Base-by-base conservation (phyloP, 805 yeast species). In the Teunomyces lycoperdinae region DNA sequence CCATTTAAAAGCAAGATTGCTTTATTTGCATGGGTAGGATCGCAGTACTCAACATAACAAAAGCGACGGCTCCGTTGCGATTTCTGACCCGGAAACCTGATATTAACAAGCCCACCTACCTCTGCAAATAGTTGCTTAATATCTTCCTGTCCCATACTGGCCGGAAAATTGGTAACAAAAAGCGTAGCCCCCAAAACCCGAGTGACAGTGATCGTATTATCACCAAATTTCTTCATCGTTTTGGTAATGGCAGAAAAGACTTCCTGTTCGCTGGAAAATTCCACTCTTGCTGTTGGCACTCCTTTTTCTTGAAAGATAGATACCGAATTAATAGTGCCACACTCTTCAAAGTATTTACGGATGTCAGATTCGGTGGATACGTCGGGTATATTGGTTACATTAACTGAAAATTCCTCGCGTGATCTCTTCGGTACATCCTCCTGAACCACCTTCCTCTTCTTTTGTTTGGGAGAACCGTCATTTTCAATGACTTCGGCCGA, bases 101-200 rank as follows among this genome's bases (percentile, higher is more conserved):
- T 66, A 44, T 79, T 76, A 1, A 79, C 50, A 3, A 82, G 58
- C 2, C 64, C 51, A 0, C 83, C 82, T 35, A 56, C 58, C 2
- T 62, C 40, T 0, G 58, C 47, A 57, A 87, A 83, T 9, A 78
- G 16, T 0, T 57, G 51, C 11, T 57, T 54, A 0, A 89, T 44
- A 4, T 73, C 66, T 0, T 61, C 63, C 20, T 68, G 67, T 0
- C 73, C 70, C 49, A 61, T 77, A 0, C 66, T 57, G 2, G 88
- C 84, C 0, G 95, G 90, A 56, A 78, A 87, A 57, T 88, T 88
- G 0, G 91, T 79, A 2, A 84, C 81, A 85, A 89, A 89, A 1
- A 88, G 49, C 0, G 89, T 84, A 32, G 79, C 68, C 10, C 76
- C 68, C 16, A 66, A 58, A 2, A 80, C 63, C 31, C 77, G 63